A percentile compares a stretch with the other conserved stretches of the same genome.
Evolutionary conservation across 2,329 filamentous ascomycete genomes (phyloP).

Genomic region (Colletotrichum sublineola): DNA sequence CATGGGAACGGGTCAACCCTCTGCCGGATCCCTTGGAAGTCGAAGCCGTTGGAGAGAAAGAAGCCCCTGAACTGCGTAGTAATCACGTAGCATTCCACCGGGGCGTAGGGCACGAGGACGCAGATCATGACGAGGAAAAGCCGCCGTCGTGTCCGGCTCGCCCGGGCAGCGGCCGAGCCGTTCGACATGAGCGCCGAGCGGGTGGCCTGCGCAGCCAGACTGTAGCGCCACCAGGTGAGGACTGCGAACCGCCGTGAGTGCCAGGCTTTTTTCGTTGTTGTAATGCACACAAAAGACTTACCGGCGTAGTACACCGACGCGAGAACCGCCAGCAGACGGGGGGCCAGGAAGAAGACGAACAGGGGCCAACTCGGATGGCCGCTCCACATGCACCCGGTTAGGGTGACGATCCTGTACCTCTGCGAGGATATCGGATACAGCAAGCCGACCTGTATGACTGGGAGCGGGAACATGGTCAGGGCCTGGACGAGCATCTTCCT

Average conservation of each 20-base stretch:
- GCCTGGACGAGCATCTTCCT: conserved; percentile 61
- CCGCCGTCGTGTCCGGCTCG: conserved; percentile 62
- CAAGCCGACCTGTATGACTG: conserved; percentile 62
- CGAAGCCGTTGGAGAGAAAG: conserved; percentile 51
- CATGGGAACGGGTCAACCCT: conserved; percentile 56
- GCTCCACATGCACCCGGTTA: conserved; percentile 63
- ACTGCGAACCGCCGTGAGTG: conserved; percentile 49
- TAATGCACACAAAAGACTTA: conserved; percentile 51
- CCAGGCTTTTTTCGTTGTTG: too few species aligned
- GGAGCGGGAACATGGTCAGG: conserved; percentile 67
- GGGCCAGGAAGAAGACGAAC: conserved; percentile 62
- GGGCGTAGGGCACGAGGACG: conserved; percentile 66
- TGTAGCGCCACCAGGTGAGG: conserved; percentile 63
- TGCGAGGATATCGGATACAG: conserved; percentile 62
- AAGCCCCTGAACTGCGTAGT: conserved; percentile 56
- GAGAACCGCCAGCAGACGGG: conserved; percentile 59
- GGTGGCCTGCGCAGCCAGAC: conserved; percentile 59
- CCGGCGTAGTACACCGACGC: conserved; percentile 62
- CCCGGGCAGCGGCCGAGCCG: conserved; percentile 56
- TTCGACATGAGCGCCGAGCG: conserved; percentile 56
- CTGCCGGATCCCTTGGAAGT: conserved; percentile 59
- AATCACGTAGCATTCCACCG: conserved; percentile 58
- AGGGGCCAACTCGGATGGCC: conserved; percentile 62
- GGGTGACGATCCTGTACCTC: conserved; percentile 63
- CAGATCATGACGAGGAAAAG: conserved; percentile 69